Base-by-base conservation (phyloP, 2,329 filamentous ascomycete genomes). In the Calycina marina region DNA sequence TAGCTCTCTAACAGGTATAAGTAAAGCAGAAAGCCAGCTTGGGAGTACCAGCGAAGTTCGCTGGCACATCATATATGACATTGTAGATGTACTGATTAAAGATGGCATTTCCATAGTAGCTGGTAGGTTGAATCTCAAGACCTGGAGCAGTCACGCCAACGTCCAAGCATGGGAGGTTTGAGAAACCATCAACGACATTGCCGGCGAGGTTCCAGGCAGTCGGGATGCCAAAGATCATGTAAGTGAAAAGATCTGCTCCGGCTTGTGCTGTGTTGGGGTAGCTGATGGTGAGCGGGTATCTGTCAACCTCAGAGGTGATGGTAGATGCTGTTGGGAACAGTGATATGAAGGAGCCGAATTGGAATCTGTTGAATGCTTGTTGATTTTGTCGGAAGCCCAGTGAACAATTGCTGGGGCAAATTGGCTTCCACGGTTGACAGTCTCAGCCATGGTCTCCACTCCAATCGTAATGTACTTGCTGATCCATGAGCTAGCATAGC, bases 321-420 rank as follows among this genome's bases (percentile, higher is more conserved):
- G 59, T 60, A 5, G 58, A 58, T 0, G 61, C 59, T 0, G 54
- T 55, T 0, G 61, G 58, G 32, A 58, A 61, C 14, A 61, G n/a
- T n/a, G n/a, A n/a, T n/a, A n/a, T n/a, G n/a, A n/a, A n/a, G n/a
- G n/a, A n/a, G n/a, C n/a, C n/a, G n/a, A n/a, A n/a, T n/a, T n/a
- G n/a, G n/a, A n/a, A n/a, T n/a, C n/a, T n/a, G n/a, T n/a, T n/a
- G n/a, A 57, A 0, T 59, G 55, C 15, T 42, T 54, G 29, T 59
- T 58, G 1, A 32, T 29, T 9, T 53, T 49, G 31, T 63, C 59
- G 1, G 53, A 48, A 6, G 58, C 58, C 60, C 60, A 63, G 40
- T 63, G 60, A 1, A 60, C 58, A 18, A 62, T 59, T 3, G 59
- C 58, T 2, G 60, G 61, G 0, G 61, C 57, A 35, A 57, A 61